Base-by-base conservation (phyloP, 2,329 filamentous ascomycete species). In the Huntiella bhutanensis region DNA sequence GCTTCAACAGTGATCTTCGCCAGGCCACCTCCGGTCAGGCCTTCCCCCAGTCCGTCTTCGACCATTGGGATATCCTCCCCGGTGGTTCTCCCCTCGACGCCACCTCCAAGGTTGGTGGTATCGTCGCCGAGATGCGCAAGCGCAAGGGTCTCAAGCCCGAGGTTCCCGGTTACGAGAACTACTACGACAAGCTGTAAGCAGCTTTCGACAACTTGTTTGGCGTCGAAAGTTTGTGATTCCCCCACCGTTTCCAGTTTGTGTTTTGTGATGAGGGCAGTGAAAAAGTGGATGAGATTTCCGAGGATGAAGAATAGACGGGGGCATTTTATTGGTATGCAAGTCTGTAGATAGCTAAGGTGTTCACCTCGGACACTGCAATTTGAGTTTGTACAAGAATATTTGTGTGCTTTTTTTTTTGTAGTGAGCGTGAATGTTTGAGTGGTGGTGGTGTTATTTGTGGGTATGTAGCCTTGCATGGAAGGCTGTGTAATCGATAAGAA, bases 91-190 rank as follows among this genome's bases (percentile, higher is more conserved):
- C 84, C 57, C 76, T 95, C 61, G 88, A 98, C 69, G 55, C 67
- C 63, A 80, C 77, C 60, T 77, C 76, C 61, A 84, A 87, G 76
- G 75, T 81, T 59, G 91, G 87, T 64, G 66, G 75, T 63, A 73
- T 95, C 59, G 85, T 96, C 58, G 70, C 73, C 63, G 76, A 80
- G 51, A 93, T 92, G 81, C 86, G 91, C 64, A 95, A 95, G 80
- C 84, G 88, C 71, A 98, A 98, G 85, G 91, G 88, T 85, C 73
- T 98, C 75, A 98, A 98, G 85, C 70, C 81, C 62, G 77, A 85
- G 60, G 82, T 95, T 64, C 88, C 91, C 59, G 83, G 81, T 64
- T 80, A 86, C 71, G 84, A 85, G 64, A 95, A 95, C 82, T 49
- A 49, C 47, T 49, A 49, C 33, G 47, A 49, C 47, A 44, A 40